Percentiles rank a stretch among this genome's conserved stretches.
Conservation (phyloP, 176 grass and related monocot genomes). For the Cocos nucifera region DNA sequence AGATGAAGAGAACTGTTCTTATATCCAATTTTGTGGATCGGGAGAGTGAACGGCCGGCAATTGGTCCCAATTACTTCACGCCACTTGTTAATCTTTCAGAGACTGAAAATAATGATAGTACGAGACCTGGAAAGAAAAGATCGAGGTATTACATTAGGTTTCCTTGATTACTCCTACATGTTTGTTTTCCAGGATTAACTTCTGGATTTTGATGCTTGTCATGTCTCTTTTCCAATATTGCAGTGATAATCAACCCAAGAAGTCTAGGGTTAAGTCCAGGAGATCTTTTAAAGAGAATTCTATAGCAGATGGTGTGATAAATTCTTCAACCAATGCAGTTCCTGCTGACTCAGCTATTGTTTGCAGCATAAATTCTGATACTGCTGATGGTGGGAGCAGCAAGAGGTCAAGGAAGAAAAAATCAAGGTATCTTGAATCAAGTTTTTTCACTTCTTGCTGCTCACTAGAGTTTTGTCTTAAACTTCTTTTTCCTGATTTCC, state of each 20-base stretch:
- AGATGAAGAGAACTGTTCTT: conserved; percentile 67
- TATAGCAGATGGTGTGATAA: not conserved
- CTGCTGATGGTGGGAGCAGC: not conserved
- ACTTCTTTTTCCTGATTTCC: not conserved
- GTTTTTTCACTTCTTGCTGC: not conserved
- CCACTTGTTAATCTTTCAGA: conserved; percentile 26
- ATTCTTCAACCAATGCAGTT: conserved; percentile 5
- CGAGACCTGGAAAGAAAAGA: conserved; percentile 16
- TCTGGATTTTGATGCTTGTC: not conserved
- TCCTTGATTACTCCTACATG: too few species aligned
- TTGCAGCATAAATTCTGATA: not conserved
- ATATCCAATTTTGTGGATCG: conserved; percentile 85
- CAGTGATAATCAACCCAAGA: conserved; percentile 5
- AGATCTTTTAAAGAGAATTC: not conserved
- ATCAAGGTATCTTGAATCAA: conserved; percentile 6
- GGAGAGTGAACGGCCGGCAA: conserved; percentile 68
- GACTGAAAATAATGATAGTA: conserved; percentile 15
- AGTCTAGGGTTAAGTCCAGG: conserved; percentile 2
- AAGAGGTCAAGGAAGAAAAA: not conserved
- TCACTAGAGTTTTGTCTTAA: not conserved
- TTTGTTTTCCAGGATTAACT: not conserved
- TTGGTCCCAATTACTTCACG: conserved; percentile 54
- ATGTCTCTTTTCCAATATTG: not conserved
- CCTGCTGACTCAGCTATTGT: conserved; percentile 15
- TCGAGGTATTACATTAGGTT: conserved; percentile 28